Evolutionary conservation across 2,329 filamentous ascomycete species (phyloP).

Genomic region (Arthrobotrys sphaeroides): DNA sequence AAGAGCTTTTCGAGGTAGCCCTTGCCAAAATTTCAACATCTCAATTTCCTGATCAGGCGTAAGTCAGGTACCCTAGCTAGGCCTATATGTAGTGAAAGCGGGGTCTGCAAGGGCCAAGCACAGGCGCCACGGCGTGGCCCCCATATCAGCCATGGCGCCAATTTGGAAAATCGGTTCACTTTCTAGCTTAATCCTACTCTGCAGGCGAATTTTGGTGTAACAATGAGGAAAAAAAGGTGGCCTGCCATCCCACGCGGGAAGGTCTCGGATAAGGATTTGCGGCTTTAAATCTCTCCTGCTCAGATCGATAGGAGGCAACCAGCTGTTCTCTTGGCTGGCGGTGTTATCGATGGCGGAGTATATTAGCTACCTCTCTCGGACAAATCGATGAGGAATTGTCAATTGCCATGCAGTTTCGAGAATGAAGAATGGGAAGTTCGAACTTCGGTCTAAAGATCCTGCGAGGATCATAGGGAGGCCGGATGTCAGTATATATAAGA

Average conservation of each 20-base stretch:
- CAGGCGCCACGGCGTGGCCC: too few species aligned
- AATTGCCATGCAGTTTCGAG: too few species aligned
- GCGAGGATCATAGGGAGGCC: background rate
- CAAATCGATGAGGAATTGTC: background rate
- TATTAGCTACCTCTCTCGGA: too few species aligned
- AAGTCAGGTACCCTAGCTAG: slow-evolving; percentile 14
- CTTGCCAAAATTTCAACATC: background rate
- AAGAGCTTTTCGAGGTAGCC: background rate
- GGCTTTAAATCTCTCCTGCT: background rate
- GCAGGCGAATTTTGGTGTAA: slow-evolving; percentile 35
- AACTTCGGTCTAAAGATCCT: too few species aligned
- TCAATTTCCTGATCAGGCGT: slow-evolving; percentile 7
- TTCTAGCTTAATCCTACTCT: too few species aligned
- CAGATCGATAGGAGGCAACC: too few species aligned
- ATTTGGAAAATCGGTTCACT: too few species aligned
- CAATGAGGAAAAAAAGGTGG: background rate
- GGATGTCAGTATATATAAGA: background rate
- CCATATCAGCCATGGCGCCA: too few species aligned
- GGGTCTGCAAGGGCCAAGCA: slow-evolving; percentile 13
- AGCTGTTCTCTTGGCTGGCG: too few species aligned
- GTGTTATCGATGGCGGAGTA: too few species aligned
- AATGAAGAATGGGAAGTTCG: too few species aligned
- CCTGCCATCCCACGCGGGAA: slow-evolving; percentile 24
- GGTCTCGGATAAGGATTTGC: background rate
- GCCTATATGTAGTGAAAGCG: background rate